Conservation (phyloP, 2,329 filamentous ascomycete species). For the Fusarium domesticum region DNA sequence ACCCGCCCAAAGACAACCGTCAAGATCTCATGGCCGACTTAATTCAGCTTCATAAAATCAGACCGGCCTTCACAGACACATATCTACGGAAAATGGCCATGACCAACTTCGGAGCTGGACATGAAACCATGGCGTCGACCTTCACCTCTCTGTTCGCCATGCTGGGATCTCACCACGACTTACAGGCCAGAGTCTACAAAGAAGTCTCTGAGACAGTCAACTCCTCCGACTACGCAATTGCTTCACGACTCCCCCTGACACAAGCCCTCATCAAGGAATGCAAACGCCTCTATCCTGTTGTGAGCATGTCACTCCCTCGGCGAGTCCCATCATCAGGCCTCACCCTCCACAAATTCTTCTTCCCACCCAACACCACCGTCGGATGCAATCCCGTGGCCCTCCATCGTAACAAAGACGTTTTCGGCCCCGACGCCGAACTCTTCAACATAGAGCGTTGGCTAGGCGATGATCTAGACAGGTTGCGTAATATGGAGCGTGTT, state of each 20-base stretch:
- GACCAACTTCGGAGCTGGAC: conserved; percentile 55
- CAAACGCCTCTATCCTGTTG: conserved; percentile 49
- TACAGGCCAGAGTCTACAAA: conserved; percentile 34
- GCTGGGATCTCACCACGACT: conserved; percentile 39
- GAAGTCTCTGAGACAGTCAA: conserved; percentile 28
- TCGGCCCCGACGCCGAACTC: conserved; percentile 43
- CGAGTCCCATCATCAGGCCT: conserved; percentile 40
- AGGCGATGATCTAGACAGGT: conserved; percentile 21
- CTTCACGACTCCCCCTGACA: conserved; percentile 33
- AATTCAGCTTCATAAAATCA: conserved; percentile 44
- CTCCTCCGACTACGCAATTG: conserved; percentile 23
- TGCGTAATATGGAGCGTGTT: conserved; percentile 44
- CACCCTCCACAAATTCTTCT: conserved; percentile 36
- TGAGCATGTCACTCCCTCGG: conserved; percentile 51
- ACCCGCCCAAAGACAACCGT: conserved; percentile 31
- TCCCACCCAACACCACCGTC: conserved; percentile 47
- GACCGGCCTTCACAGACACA: conserved; percentile 44
- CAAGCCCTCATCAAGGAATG: conserved; percentile 50
- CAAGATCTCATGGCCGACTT: conserved; percentile 47
- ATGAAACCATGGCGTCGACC: conserved; percentile 53
- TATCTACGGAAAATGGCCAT: conserved; percentile 52
- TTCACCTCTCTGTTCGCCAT: conserved; percentile 48
- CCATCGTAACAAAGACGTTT: conserved; percentile 49
- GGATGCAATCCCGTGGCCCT: conserved; percentile 50
- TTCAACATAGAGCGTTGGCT: conserved; percentile 52